Conservation (phyloP, 2,329 filamentous ascomycete species). For the Clonostachys rhizophaga region DNA sequence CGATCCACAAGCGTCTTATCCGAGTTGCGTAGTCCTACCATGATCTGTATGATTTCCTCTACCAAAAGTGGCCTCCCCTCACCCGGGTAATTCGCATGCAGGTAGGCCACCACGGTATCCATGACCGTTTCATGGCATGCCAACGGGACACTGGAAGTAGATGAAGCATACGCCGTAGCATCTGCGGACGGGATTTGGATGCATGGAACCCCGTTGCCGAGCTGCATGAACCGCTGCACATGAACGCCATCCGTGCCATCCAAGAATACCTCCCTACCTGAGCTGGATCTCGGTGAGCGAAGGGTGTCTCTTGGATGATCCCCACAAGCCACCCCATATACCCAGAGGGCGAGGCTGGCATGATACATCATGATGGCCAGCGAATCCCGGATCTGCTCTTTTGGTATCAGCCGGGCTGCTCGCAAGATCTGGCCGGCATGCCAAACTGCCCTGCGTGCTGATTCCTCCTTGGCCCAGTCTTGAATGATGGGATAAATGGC, state of each 20-base stretch:
- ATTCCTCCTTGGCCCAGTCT: slow-evolving; percentile 26
- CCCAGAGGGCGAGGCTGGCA: slow-evolving; percentile 18
- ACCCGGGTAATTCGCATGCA: slow-evolving; percentile 2
- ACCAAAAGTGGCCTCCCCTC: slow-evolving; percentile 2
- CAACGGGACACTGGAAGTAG: not conserved
- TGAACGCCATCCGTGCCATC: not conserved
- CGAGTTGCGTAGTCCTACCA: slow-evolving; percentile 4
- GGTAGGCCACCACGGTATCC: slow-evolving; percentile 1
- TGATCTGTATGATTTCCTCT: slow-evolving; percentile 6
- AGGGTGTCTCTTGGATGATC: not conserved
- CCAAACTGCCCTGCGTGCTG: slow-evolving; percentile 21
- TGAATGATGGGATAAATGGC: slow-evolving; percentile 21
- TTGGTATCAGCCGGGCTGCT: slow-evolving; percentile 7
- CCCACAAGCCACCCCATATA: slow-evolving; percentile 4
- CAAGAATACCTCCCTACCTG: not conserved
- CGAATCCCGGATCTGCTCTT: slow-evolving; percentile 10
- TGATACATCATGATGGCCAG: slow-evolving; percentile 18
- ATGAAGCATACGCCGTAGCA: too few relatives aligned
- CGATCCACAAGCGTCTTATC: not conserved
- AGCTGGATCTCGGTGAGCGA: not conserved
- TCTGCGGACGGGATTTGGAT: too few relatives aligned
- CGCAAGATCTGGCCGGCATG: slow-evolving; percentile 19
- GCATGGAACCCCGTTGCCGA: not conserved
- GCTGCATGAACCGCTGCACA: slow-evolving; percentile 1
- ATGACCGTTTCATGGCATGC: not conserved